These are phyloP conservation scores for Rhizopogon roseolus DNA, from an alignment of 768 basidiomycete genomes.

Conservation along the genomic window DNA sequence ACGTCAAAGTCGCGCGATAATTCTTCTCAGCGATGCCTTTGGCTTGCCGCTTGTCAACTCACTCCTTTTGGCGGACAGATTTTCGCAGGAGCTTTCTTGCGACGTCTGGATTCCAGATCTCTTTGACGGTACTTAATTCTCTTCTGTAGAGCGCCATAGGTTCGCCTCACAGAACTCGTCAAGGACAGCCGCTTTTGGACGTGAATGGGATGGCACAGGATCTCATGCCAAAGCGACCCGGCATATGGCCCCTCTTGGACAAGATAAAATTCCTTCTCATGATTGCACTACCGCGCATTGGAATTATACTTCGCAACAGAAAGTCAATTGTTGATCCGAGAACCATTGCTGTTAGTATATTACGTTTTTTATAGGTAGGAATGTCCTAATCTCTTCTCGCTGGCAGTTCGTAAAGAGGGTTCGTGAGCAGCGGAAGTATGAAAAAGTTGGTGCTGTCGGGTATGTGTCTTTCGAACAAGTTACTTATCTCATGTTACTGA, in stretches of 20 bases:
- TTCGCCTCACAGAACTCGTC: not conserved
- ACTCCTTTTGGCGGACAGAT: conserved; percentile 53
- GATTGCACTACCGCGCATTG: conserved; percentile 16
- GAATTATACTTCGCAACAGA: conserved; percentile 16
- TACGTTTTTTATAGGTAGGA: not conserved
- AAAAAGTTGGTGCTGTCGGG: conserved; percentile 39
- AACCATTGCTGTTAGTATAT: conserved; percentile 15
- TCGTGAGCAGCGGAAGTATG: conserved; percentile 33
- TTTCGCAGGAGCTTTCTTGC: conserved; percentile 43
- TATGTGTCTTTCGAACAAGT: conserved; percentile 9
- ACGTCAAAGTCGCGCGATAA: conserved; percentile 29
- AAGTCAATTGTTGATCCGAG: conserved; percentile 24
- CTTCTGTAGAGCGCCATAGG: not conserved
- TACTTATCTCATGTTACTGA: not conserved
- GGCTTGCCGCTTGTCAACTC: conserved; percentile 47
- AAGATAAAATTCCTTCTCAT: conserved; percentile 11
- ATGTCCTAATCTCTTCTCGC: not conserved
- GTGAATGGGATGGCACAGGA: conserved; percentile 21
- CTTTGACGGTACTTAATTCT: conserved; percentile 40
- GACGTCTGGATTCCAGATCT: conserved; percentile 65
- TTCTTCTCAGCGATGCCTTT: conserved; percentile 55
- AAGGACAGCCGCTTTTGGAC: conserved; percentile 25
- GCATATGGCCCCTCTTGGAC: conserved; percentile 13
- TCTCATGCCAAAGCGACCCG: conserved; percentile 25
- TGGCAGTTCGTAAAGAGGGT: conserved; percentile 35